Evolutionary conservation across 768 basidiomycete genomes (phyloP), one percentile per base, ranked within the genome.

Genomic region (Pisolithus tinctorius): DNA sequence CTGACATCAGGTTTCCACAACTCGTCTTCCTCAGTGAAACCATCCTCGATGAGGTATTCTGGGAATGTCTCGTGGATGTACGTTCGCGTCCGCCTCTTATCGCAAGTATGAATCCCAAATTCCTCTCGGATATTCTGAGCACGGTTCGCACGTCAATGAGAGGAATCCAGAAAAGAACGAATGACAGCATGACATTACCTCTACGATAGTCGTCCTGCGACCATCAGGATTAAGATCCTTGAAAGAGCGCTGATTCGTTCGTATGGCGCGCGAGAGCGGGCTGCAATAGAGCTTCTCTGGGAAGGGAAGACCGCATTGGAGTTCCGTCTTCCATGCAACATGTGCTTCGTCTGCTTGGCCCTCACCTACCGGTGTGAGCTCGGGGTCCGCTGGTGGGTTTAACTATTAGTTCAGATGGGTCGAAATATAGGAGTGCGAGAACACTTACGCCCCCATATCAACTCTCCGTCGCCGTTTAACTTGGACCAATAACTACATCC

Each of bases 371-470:
- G 64, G 61, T 0, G 87, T 89, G 25, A 89, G 75, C 27, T 76
- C 68, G 7, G 86, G 78, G 60, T 88, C 86, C 26, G 86, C 84
- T 84, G 55, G 17, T 47, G 10, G 27, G 5, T 40, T 34, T 37
- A 13, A 14, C 20, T 20, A 41, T 52, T n/a, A 30, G 43, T 27
- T 25, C 9, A 16, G 27, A 45, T 14, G 14, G 9, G 9, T 16
- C 6, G 3, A 6, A 11, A 45, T 13, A 17, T n/a, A 13, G 47
- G 7, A 43, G 45, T 29, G 27, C 16, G 6, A n/a, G 11, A 29
- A 30, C 4, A 77, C 84, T 57, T 58, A 85, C 84, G 87, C 26
- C 88, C 88, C 88, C 88, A 91, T 1, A 67, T 67, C 4, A 87
- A 65, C 48, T 84, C 76, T 11, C 71, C 83, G 55, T 91, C 84